phyloP scores from a whole-genome alignment of 495 filamentous ascomycete genomes.

The Annulohypoxylon nitens region DNA sequence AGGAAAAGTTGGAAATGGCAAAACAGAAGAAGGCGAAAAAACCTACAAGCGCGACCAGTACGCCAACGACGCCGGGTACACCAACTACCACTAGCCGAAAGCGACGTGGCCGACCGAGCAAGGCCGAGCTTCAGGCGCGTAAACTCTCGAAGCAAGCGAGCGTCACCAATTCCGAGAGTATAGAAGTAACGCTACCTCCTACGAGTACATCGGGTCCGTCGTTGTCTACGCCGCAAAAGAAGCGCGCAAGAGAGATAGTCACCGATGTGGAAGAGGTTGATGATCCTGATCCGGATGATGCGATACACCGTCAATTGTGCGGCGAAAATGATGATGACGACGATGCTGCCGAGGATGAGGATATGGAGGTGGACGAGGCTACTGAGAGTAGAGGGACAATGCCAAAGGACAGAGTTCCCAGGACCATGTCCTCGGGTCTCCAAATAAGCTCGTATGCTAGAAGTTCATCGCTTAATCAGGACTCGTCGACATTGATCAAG shows the following conservation, averaged over 20 bases:
- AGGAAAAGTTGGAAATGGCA: slow-evolving; percentile 29
- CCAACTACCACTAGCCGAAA: slow-evolving; percentile 7
- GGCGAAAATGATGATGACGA: slow-evolving; percentile 24
- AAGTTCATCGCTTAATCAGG: slow-evolving; percentile 36
- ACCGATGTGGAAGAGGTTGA: slow-evolving; percentile 41
- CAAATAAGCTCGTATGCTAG: slow-evolving; percentile 37
- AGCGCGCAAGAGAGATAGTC: slow-evolving; percentile 9
- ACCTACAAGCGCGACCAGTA: slow-evolving; percentile 15
- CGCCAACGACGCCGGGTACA: slow-evolving; percentile 16
- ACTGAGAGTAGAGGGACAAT: slow-evolving; percentile 14
- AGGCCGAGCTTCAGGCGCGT: slow-evolving; percentile 45
- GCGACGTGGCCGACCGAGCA: slow-evolving; percentile 49
- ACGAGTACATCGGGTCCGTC: slow-evolving; percentile 44
- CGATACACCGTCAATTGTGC: slow-evolving; percentile 41
- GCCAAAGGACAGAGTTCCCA: slow-evolving; percentile 23
- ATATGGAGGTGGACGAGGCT: slow-evolving; percentile 17
- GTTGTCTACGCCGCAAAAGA: slow-evolving; percentile 52
- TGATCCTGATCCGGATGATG: slow-evolving; percentile 39
- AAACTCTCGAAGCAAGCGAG: slow-evolving; percentile 35
- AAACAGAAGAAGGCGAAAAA: slow-evolving; percentile 20
- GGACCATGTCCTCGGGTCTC: slow-evolving; percentile 19
- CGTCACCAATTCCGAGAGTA: slow-evolving; percentile 25
- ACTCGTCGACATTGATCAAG: slow-evolving; percentile 35
- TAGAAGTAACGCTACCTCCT: slow-evolving; percentile 36
- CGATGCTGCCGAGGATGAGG: slow-evolving; percentile 16